Base-by-base conservation (phyloP, 106 monocot genomes). In the Cymbidium sinense region DNA sequence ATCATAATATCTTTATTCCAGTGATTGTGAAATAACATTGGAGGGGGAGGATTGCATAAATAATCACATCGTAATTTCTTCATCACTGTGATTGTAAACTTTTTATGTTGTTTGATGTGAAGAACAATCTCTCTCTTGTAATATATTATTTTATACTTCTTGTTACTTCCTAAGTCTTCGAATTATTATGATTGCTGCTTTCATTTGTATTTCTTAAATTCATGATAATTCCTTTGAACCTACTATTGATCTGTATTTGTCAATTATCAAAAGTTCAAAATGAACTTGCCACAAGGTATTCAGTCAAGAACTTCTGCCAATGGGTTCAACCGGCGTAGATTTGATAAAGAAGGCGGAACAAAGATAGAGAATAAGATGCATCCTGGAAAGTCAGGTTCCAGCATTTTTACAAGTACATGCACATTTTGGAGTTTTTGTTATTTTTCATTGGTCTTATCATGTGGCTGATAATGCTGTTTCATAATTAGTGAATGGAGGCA, bases 231-330 rank as follows among this genome's bases (percentile, higher is more conserved):
- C 25, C 12, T 2, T 29, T 67, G 67, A 17, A 67, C 15, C 31
- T 31, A 33, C 67, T 67, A 33, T 39, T 71, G 34, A 39, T 39
- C 37, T 36, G 35, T 39, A 39, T 39, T 36, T 39, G 21, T 71
- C 39, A 9, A n/a, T 21, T 37, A 37, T 69, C 69, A 25, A 44
- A 11, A 73, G 74, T 6, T n/a, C n/a, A 81, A 43, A 74, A 88
- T 85, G 88, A 85, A 70, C 44, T 43, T 55, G 76, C 91, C 90
- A 78, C 88, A 88, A 75, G 79, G 34, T 54, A 73, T 74, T 25
- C 86, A 87, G 70, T 79, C 91, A 35, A 89, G 86, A 85, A 64
- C 87, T 81, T 84, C 91, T 71, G 65, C 64, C 21, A 96, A 96
- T 84, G 93, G 87, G 31, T 78, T 79, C 83, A 81, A 82, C 20